Conservation (phyloP, 495 filamentous ascomycete genomes). For the Hypoxylon perforatum region DNA sequence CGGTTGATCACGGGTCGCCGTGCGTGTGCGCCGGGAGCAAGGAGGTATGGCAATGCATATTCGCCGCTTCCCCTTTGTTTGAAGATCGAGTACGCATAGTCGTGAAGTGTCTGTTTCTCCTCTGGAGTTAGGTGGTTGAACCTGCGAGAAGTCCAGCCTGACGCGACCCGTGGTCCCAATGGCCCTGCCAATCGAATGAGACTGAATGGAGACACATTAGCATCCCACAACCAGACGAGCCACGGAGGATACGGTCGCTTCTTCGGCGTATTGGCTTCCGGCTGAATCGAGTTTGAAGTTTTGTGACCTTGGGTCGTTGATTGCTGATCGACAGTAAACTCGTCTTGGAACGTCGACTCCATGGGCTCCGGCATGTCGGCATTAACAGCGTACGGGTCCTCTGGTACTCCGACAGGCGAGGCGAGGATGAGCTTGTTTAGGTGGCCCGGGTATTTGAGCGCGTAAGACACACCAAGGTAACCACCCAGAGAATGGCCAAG, state of each 20-base stretch:
- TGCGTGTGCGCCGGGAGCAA: conserved; percentile 93
- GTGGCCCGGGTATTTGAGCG: conserved; percentile 92
- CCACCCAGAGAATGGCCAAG: conserved; percentile 94
- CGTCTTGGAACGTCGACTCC: conserved; percentile 74
- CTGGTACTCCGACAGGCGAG: conserved; percentile 92
- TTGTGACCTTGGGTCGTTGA: conserved; percentile 59
- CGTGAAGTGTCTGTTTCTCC: conserved; percentile 86
- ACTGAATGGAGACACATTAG: conserved; percentile 94
- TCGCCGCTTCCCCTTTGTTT: conserved; percentile 91
- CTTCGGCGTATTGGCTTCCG: conserved; percentile 41
- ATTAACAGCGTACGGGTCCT: conserved; percentile 90
- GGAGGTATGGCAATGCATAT: conserved; percentile 90
- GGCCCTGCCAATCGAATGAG: conserved; percentile 91
- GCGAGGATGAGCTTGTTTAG: conserved; percentile 96
- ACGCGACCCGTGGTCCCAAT: conserved; percentile 88
- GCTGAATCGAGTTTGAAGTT: conserved; percentile 33
- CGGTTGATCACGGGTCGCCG: conserved; percentile 86
- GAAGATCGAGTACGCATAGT: conserved; percentile 96
- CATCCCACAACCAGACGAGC: conserved; percentile 94
- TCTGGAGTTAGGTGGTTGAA: conserved; percentile 87
- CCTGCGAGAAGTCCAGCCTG: conserved; percentile 91
- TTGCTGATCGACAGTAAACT: conserved; percentile 80
- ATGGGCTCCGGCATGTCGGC: conserved; percentile 81
- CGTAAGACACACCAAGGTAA: conserved; percentile 93
- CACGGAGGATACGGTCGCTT: conserved; percentile 79